phyloP scores from a whole-genome alignment of 2,329 filamentous ascomycete genomes.

The Metarhizium rileyi region DNA sequence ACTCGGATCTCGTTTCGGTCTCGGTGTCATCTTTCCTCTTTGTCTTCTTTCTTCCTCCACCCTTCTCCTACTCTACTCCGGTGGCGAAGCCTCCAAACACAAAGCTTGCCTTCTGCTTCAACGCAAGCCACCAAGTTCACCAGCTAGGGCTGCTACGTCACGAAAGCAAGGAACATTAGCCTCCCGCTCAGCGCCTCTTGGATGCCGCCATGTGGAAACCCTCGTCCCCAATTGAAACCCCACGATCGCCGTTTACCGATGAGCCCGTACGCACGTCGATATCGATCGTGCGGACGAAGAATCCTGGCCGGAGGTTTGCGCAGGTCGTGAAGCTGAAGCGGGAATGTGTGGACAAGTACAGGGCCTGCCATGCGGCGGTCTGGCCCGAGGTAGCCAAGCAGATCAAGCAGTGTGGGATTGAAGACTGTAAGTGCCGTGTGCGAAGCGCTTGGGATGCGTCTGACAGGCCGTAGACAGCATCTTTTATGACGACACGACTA shows the following conservation, averaged over 20 bases:
- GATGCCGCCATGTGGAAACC: constrained; percentile 15
- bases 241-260: constrained; percentile 6
- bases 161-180: background rate
- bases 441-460: background rate
- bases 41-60: too few species aligned
- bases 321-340: constrained; percentile 66
- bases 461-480: constrained; percentile 50
- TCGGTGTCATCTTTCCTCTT: too few species aligned
- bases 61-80: too few species aligned
- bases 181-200: background rate
- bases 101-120: too few species aligned
- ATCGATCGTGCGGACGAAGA: constrained; percentile 16
- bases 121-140: background rate
- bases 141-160: background rate
- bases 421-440: constrained; percentile 48
- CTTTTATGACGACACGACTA: constrained; percentile 53
- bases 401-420: constrained; percentile 66
- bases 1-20: too few species aligned
- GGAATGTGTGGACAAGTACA: constrained; percentile 58
- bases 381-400: constrained; percentile 72
- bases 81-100: too few species aligned
- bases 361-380: constrained; percentile 60
- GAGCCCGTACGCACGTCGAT: background rate
- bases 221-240: constrained; percentile 10
- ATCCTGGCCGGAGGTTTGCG: constrained; percentile 48